Conservation (phyloP, 495 filamentous ascomycete species). For the Aspergillus indologenus region DNA sequence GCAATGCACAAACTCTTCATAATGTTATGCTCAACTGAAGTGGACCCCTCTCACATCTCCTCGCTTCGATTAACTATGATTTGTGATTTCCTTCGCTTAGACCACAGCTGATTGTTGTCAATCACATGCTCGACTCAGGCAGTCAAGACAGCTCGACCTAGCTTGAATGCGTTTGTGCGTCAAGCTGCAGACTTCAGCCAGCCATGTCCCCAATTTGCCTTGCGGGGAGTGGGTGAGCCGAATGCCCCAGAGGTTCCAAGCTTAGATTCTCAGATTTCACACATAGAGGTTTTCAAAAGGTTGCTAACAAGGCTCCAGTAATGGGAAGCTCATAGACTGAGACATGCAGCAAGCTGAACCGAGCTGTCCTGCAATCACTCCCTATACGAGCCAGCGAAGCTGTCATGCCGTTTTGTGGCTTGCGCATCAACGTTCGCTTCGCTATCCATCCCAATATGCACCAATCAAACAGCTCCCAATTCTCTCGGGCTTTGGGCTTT, state of each 20-base stretch:
- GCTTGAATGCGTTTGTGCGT: background rate
- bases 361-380: background rate
- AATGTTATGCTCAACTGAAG: no score
- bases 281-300: no score
- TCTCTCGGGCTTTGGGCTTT: background rate
- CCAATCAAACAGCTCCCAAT: background rate
- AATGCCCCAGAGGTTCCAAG: no score
- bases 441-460: background rate
- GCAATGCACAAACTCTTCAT: no score
- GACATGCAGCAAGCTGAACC: background rate
- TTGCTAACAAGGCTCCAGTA: background rate
- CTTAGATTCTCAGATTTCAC: no score
- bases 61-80: background rate
- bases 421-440: background rate
- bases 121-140: background rate
- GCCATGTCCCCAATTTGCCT: background rate
- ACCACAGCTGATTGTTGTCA: no score
- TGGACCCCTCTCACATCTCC: no score
- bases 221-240: no score
- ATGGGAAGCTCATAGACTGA: background rate
- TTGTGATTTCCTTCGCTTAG: no score
- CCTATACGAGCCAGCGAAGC: background rate
- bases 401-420: background rate
- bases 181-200: background rate
- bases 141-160: no score